phyloP scores from a whole-genome alignment of 176 grass and related monocot genomes.

The Avena atlantica region DNA sequence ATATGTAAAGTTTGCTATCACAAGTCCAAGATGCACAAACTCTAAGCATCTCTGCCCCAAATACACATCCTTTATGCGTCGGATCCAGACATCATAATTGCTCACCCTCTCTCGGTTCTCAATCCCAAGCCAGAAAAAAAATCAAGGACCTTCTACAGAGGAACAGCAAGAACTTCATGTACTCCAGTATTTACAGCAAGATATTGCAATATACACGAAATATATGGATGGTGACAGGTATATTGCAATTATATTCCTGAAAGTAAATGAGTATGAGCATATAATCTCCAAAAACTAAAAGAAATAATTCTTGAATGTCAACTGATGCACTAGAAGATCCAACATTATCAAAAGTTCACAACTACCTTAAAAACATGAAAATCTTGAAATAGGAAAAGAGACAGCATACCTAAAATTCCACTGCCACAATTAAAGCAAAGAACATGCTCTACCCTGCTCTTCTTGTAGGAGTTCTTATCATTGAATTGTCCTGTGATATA shows the following conservation, averaged over 20 bases:
- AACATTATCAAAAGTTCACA: conserved; percentile 6
- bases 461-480: conserved; percentile 56
- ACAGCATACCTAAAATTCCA: conserved; percentile 50
- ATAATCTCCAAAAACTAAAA: conserved; percentile 9
- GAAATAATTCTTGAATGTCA: conserved; percentile 16
- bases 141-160: neutral
- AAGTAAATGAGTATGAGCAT: conserved; percentile 8
- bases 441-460: conserved; percentile 61
- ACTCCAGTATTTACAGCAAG: neutral
- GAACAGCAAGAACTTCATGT: neutral
- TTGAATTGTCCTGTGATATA: conserved; percentile 65
- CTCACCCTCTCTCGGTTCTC: neutral
- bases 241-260: conserved; percentile 1
- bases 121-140: conserved; percentile 1
- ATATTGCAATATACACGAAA: neutral
- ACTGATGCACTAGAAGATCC: neutral
- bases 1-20: conserved; percentile 7
- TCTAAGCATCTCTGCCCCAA: neutral
- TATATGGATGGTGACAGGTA: conserved; percentile 15
- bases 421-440: conserved; percentile 29
- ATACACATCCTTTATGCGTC: neutral
- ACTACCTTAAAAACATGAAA: conserved; percentile 29
- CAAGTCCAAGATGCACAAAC: conserved; percentile 20
- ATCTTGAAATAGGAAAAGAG: neutral
- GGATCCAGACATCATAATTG: neutral